These are phyloP conservation scores for Uromyces viciae-fabae DNA, from an alignment of 1,284 basidiomycete species.

Conservation along the genomic window DNA sequence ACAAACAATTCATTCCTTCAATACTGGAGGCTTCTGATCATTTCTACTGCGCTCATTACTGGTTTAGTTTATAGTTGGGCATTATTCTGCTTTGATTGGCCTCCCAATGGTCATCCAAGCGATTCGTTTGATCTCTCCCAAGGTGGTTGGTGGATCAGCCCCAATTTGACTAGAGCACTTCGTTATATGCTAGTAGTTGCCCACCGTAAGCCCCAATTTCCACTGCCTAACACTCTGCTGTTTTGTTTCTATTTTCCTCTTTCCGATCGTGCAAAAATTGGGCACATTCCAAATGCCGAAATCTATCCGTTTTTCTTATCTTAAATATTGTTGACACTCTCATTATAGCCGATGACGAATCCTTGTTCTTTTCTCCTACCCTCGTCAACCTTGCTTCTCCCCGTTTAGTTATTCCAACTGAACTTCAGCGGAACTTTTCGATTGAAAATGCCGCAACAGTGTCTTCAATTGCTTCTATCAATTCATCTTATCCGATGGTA, in stretches of 20 bases:
- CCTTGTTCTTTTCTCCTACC: constrained; percentile 42
- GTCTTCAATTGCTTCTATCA: no score
- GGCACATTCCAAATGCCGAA: background rate
- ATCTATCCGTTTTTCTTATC: background rate
- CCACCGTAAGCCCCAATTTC: constrained; percentile 21
- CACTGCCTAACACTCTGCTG: background rate
- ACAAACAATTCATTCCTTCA: no score
- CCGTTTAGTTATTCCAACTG: constrained; percentile 6
- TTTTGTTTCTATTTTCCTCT: background rate
- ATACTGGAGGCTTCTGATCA: no score
- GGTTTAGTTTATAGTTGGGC: no score
- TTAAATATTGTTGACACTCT: background rate
- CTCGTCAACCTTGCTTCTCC: constrained; percentile 30
- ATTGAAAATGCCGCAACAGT: background rate
- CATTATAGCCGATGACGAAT: constrained; percentile 40
- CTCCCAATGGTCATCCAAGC: background rate
- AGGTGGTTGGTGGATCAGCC: constrained; percentile 39
- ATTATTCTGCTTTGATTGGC: no score
- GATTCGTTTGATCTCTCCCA: background rate
- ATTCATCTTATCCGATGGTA: no score
- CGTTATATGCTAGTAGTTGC: constrained; percentile 31
- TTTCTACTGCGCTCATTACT: no score
- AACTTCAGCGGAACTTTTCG: background rate
- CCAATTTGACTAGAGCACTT: constrained; percentile 21
- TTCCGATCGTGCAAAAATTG: no score